These are phyloP conservation scores for Strobilomyces dryophilus DNA, from an alignment of 768 basidiomycete species.

Conservation along the genomic window DNA sequence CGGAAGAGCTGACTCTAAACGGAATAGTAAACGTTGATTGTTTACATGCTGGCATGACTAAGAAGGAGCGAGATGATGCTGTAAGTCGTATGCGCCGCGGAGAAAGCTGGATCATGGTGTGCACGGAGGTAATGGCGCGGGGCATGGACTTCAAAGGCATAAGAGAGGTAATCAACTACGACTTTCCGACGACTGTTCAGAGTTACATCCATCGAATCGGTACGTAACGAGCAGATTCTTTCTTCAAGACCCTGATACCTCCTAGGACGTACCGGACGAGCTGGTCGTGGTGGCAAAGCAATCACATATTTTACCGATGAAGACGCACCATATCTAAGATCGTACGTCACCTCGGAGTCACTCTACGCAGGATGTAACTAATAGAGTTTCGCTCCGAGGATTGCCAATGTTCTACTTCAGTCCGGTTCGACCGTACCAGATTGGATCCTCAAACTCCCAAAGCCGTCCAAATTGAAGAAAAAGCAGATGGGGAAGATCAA, in stretches of 20 bases:
- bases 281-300: conserved; percentile 88
- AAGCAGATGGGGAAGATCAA: conserved; percentile 81
- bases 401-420: conserved; percentile 93
- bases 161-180: conserved; percentile 92
- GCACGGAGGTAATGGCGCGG: conserved; percentile 95
- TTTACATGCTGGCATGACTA: conserved; percentile 86
- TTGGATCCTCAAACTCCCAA: conserved; percentile 94
- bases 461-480: conserved; percentile 86
- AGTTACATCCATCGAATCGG: conserved; percentile 97
- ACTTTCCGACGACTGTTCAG: conserved; percentile 93
- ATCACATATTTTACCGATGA: conserved; percentile 95
- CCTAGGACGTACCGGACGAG: conserved; percentile 88
- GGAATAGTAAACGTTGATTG: conserved; percentile 81
- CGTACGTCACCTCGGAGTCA: conserved; percentile 43
- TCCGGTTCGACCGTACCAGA: conserved; percentile 90
- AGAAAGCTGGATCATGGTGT: conserved; percentile 91
- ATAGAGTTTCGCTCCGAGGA: conserved; percentile 40
- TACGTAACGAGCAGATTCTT: conserved; percentile 23
- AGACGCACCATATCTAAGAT: conserved; percentile 88
- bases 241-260: conserved; percentile 2
- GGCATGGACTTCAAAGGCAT: conserved; percentile 98
- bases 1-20: conserved; percentile 77
- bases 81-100: conserved; percentile 83
- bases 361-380: conserved; percentile 4
- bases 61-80: conserved; percentile 83